phyloP scores from a whole-genome alignment of 345 rosid species.

The Pugionium cornutum region DNA sequence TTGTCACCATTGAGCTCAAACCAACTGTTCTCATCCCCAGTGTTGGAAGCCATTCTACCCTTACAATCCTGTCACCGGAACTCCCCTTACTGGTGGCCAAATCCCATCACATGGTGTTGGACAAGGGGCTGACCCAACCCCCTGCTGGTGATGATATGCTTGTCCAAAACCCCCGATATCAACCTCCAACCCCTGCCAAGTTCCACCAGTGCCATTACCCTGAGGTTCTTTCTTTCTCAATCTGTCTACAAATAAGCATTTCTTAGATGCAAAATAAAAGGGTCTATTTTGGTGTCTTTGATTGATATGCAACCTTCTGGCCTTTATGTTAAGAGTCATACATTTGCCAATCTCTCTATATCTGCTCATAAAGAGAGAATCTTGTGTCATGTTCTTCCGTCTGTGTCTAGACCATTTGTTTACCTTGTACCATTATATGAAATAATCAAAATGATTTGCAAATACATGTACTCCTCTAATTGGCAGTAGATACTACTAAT shows the following conservation, averaged over 20 bases:
- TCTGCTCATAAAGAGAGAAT: constrained; percentile 19
- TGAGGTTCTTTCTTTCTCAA: constrained; percentile 31
- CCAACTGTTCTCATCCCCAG: constrained; percentile 60
- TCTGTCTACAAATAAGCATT: constrained; percentile 32
- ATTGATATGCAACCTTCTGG: constrained; percentile 10
- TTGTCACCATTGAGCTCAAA: constrained; percentile 43
- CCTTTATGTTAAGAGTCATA: constrained; percentile 27
- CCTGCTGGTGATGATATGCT: constrained; percentile 69
- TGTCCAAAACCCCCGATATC: constrained; percentile 65
- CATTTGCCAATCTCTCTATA: constrained; percentile 27
- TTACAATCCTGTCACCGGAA: constrained; percentile 42
- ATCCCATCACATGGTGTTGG: constrained; percentile 38
- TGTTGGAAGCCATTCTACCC: constrained; percentile 47
- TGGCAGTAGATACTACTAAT: neutral
- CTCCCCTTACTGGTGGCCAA: constrained; percentile 39
- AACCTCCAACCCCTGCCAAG: constrained; percentile 53
- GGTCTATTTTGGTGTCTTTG: constrained; percentile 28
- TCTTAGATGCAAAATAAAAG: constrained; percentile 26
- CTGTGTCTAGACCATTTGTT: constrained; percentile 20
- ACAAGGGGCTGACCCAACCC: constrained; percentile 34
- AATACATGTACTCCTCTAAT: constrained; percentile 5
- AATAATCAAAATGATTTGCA: constrained; percentile 1
- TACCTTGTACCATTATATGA: neutral
- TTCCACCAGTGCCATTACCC: constrained; percentile 46
- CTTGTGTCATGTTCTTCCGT: constrained; percentile 26